phyloP scores from a whole-genome alignment of 179 eudicot species.

The Amaranthus tricolor region DNA sequence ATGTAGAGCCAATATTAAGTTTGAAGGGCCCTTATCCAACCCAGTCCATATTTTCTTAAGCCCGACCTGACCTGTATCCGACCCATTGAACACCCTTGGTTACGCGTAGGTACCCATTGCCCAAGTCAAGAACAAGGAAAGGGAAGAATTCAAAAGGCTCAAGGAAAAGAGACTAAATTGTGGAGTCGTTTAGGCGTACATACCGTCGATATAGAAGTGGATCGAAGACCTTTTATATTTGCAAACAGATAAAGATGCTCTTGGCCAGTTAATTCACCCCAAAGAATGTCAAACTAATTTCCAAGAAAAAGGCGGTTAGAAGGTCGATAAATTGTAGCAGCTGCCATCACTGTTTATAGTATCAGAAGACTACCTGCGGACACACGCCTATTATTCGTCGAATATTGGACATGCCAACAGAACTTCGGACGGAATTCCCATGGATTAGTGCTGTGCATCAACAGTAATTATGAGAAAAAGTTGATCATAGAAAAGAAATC shows the following conservation, averaged over 20 bases:
- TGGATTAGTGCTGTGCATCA: conserved; percentile 66
- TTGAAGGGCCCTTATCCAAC: too few relatives aligned
- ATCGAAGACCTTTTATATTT: conserved; percentile 74
- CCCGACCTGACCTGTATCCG: too few relatives aligned
- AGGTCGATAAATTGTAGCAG: neutral
- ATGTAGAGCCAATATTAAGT: too few relatives aligned
- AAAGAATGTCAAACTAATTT: conserved; percentile 82
- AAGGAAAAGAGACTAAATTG: neutral
- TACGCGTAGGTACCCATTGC: too few relatives aligned
- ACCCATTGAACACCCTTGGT: too few relatives aligned
- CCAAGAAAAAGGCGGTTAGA: conserved; percentile 1
- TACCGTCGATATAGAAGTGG: conserved; percentile 52
- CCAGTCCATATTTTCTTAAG: too few relatives aligned
- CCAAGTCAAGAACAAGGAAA: too few relatives aligned
- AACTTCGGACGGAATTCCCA: conserved; percentile 72
- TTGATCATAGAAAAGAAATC: neutral
- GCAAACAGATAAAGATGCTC: conserved; percentile 92
- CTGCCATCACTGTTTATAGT: neutral
- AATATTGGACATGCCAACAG: conserved; percentile 79
- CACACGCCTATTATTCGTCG: conserved; percentile 87
- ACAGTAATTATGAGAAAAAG: conserved; percentile 2
- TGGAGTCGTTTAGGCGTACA: conserved; percentile 10
- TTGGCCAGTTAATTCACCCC: conserved; percentile 84
- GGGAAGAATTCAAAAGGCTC: neutral
- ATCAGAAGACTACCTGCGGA: conserved; percentile 63